Evolutionary conservation across 2,329 filamentous ascomycete genomes (phyloP).

Genomic region (Grosmannia penicillata): DNA sequence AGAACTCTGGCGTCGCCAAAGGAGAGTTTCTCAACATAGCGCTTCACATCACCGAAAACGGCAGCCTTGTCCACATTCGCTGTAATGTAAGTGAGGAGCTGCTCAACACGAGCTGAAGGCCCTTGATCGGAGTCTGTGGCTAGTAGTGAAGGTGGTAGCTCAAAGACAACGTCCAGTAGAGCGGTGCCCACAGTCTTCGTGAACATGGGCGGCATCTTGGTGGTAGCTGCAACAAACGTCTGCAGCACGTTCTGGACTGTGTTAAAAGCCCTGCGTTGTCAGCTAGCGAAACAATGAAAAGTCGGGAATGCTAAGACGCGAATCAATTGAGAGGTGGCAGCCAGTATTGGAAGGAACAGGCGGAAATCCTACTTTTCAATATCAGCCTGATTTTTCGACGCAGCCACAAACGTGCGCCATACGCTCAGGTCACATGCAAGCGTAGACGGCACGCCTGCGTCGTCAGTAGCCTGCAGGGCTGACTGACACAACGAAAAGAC

Average conservation of each 20-base stretch:
- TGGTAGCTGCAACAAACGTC: conserved; percentile 13
- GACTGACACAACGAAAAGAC: conserved; percentile 28
- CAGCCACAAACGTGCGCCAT: conserved; percentile 19
- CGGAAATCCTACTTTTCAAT: conserved; percentile 16
- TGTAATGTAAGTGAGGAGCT: conserved; percentile 18
- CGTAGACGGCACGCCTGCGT: conserved; percentile 22
- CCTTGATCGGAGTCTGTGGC: conserved; percentile 3
- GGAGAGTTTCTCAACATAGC: conserved; percentile 26
- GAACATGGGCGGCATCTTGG: conserved; percentile 17
- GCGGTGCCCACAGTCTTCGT: conserved; percentile 20
- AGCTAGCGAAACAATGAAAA: too few species aligned
- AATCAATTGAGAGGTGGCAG: too few species aligned
- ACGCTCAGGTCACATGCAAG: conserved; percentile 27
- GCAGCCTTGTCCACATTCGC: conserved; percentile 17
- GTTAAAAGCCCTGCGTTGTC: conserved; percentile 13
- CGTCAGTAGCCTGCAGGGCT: conserved; percentile 24
- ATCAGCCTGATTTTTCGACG: conserved; percentile 16
- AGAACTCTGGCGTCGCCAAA: conserved; percentile 24
- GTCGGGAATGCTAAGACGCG: too few species aligned
- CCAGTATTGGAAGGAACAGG: too few species aligned
- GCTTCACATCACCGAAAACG: conserved; percentile 31
- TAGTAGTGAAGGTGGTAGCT: conserved; percentile 11
- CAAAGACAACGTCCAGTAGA: conserved; percentile 17
- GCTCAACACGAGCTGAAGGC: conserved; percentile 16
- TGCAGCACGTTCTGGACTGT: conserved; percentile 15